Evolutionary conservation across 306 rosid genomes (phyloP).

Genomic region (Vicia villosa): DNA sequence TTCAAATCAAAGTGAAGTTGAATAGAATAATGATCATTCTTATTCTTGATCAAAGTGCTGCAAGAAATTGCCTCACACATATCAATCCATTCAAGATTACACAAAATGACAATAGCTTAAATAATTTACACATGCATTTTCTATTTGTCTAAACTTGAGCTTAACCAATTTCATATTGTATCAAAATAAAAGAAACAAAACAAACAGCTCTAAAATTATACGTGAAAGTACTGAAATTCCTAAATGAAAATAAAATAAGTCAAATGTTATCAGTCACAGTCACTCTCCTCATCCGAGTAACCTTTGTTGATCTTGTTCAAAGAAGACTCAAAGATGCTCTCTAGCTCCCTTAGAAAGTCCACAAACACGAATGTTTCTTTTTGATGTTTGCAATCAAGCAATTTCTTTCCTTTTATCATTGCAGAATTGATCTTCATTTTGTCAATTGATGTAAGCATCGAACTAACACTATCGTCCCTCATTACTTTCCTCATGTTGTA

Average conservation of each 20-base stretch:
- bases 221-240: background rate
- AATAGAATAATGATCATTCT: too few species aligned
- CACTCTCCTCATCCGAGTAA: background rate
- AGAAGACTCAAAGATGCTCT: background rate
- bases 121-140: too few species aligned
- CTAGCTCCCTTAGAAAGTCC: background rate
- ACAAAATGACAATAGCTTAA: too few species aligned
- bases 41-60: too few species aligned
- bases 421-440: background rate
- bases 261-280: background rate
- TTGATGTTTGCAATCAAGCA: background rate
- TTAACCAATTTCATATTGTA: background rate
- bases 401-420: background rate
- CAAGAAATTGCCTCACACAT: too few species aligned
- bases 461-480: background rate
- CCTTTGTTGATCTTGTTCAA: background rate
- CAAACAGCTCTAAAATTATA: background rate
- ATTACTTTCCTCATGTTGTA: background rate
- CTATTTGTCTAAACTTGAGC: too few species aligned
- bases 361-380: background rate
- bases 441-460: background rate
- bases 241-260: background rate
- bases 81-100: too few species aligned
- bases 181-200: background rate
- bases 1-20: too few species aligned